A percentile compares a stretch with the other conserved stretches of the same genome.
phyloP scores from a whole-genome alignment of 228 moss, liverwort and hornwort species.

The Sphagnum magellanicum region DNA sequence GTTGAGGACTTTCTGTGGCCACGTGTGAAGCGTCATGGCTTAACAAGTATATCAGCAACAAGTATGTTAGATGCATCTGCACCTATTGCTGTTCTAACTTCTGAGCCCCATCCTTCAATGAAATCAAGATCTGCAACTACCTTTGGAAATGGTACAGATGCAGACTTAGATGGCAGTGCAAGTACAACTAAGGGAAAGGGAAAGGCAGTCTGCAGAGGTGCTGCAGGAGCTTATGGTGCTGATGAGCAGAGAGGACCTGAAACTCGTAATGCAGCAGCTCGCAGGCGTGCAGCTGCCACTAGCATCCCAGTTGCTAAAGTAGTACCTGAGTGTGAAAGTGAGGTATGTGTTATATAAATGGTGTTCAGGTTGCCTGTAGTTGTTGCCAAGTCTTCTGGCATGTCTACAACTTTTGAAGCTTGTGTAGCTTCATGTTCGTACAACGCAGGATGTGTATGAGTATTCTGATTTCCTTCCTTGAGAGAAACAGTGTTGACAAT shows the following conservation, averaged over 20 bases:
- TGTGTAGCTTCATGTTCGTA: no score
- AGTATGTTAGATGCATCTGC: slow-evolving; percentile 61
- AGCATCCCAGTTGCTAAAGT: slow-evolving; percentile 57
- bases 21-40: slow-evolving; percentile 82
- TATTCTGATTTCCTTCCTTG: no score
- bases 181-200: slow-evolving; percentile 83
- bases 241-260: slow-evolving; percentile 88
- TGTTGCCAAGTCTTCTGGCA: no score
- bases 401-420: no score
- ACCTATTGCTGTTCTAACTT: slow-evolving; percentile 44
- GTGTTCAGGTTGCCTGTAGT: no score
- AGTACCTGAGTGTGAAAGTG: slow-evolving; percentile 68
- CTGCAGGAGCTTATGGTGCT: slow-evolving; percentile 36
- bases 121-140: slow-evolving; percentile 70
- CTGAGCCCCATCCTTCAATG: slow-evolving; percentile 69
- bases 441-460: no score
- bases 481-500: no score
- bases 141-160: slow-evolving; percentile 33
- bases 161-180: slow-evolving; percentile 32
- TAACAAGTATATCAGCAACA: slow-evolving; percentile 27
- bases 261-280: slow-evolving; percentile 95
- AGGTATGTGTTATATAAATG: slow-evolving; percentile 40
- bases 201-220: slow-evolving; percentile 60
- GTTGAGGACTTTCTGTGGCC: slow-evolving; percentile 98
- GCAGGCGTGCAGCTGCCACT: slow-evolving; percentile 81